These are phyloP conservation scores for Polychytrium aggregatum DNA, from an alignment of 192 early-diverging fungal genomes.

Conservation along the genomic window DNA sequence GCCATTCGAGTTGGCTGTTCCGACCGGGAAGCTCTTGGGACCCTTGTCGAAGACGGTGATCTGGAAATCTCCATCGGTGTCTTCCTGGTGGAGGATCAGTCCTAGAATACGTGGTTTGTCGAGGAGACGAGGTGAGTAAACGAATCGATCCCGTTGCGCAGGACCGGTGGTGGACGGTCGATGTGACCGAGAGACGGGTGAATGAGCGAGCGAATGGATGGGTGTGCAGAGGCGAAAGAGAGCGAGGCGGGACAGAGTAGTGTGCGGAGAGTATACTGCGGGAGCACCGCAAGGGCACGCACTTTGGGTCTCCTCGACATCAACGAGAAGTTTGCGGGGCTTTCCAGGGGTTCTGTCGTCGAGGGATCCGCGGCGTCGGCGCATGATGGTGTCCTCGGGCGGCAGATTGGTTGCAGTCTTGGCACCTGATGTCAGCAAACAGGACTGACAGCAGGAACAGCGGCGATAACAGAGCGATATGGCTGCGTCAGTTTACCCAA, in stretches of 20 bases:
- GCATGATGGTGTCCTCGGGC: conserved; percentile 7
- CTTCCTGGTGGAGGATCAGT: conserved; percentile 78
- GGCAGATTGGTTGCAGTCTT: too few species aligned
- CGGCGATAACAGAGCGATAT: too few species aligned
- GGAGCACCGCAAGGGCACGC: not conserved
- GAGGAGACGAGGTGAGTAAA: too few species aligned
- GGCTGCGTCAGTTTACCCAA: too few species aligned
- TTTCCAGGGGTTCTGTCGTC: conserved; percentile 25
- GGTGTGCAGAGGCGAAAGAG: too few species aligned
- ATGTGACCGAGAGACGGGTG: not conserved
- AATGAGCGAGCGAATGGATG: not conserved
- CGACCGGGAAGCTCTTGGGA: conserved; percentile 77
- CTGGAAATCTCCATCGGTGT: conserved; percentile 88
- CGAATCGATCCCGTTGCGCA: not conserved
- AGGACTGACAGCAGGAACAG: too few species aligned
- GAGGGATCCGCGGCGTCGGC: conserved; percentile 29
- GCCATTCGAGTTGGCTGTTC: conserved; percentile 76
- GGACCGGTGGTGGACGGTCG: not conserved
- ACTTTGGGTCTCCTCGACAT: conserved; percentile 73
- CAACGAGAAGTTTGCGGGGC: conserved; percentile 69
- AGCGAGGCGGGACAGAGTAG: too few species aligned
- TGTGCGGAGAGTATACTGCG: too few species aligned
- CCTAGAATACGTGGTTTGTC: too few species aligned
- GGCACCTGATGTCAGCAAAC: too few species aligned
- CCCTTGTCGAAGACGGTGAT: conserved; percentile 89